Evolutionary conservation across 257 asterid species (phyloP).

Genomic region (Jasminum sambac): DNA sequence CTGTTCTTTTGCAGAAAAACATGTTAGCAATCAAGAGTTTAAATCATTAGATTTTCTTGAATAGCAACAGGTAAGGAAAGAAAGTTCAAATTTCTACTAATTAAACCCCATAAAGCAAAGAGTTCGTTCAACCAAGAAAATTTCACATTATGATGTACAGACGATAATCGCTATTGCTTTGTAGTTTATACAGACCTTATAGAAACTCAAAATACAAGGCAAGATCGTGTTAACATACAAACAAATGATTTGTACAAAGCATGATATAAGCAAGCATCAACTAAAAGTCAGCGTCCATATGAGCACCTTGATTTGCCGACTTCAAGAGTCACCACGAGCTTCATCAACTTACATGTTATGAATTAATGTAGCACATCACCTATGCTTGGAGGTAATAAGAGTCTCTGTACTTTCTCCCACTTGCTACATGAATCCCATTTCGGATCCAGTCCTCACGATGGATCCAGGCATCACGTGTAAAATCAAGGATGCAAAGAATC

Average conservation of each 20-base stretch:
- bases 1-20: too few species aligned
- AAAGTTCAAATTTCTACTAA: too few species aligned
- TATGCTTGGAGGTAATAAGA: constrained; percentile 91
- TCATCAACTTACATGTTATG: constrained; percentile 36
- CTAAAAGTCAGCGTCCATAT: neutral
- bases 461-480: constrained; percentile 89
- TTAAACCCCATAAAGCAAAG: too few species aligned
- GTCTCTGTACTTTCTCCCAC: constrained; percentile 90
- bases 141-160: too few species aligned
- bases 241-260: neutral
- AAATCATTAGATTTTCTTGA: too few species aligned
- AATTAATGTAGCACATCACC: constrained; percentile 73
- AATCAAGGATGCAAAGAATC: constrained; percentile 86
- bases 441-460: constrained; percentile 89
- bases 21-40: too few species aligned
- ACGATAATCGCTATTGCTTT: too few species aligned
- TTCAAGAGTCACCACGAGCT: neutral
- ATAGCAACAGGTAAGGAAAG: too few species aligned
- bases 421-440: constrained; percentile 71
- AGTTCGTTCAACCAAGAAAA: neutral
- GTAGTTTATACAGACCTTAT: too few species aligned
- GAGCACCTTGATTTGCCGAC: neutral
- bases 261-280: neutral
- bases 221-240: neutral
- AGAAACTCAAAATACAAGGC: neutral